phyloP scores from a whole-genome alignment of 1,284 basidiomycete genomes.

The Ustilago nuda region DNA sequence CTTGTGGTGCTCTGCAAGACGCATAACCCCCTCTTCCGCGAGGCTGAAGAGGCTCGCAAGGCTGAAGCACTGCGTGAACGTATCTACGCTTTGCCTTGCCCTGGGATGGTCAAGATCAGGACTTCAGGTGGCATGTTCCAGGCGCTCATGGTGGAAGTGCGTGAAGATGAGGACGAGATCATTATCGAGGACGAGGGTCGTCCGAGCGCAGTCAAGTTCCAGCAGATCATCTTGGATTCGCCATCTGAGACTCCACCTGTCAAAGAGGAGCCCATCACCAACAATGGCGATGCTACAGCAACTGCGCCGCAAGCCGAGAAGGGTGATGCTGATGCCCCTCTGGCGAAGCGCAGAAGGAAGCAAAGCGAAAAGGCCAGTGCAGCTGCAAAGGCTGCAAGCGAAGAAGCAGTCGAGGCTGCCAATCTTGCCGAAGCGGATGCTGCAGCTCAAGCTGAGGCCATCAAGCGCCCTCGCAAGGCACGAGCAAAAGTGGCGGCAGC shows the following conservation, averaged over 20 bases:
- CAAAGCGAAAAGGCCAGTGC: constrained; percentile 35
- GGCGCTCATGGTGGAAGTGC: constrained; percentile 43
- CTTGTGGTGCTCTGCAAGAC: constrained; percentile 64
- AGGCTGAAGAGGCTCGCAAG: constrained; percentile 50
- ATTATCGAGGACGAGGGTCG: constrained; percentile 51
- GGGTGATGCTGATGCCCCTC: constrained; percentile 8
- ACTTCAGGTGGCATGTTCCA: constrained; percentile 54
- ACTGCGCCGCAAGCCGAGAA: neutral
- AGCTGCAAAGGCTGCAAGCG: constrained; percentile 24
- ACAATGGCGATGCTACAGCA: neutral
- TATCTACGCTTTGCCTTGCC: constrained; percentile 36
- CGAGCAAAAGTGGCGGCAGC: constrained; percentile 7
- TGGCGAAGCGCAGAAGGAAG: constrained; percentile 37
- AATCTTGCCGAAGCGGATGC: constrained; percentile 9
- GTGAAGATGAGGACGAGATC: constrained; percentile 45
- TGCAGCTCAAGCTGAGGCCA: neutral
- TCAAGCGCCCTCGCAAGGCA: constrained; percentile 21
- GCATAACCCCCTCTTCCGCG: constrained; percentile 64
- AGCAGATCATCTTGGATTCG: constrained; percentile 40
- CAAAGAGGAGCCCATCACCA: constrained; percentile 16
- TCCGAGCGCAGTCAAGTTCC: constrained; percentile 46
- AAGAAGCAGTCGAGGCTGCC: constrained; percentile 30
- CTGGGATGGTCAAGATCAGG: constrained; percentile 49
- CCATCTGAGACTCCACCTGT: constrained; percentile 7
- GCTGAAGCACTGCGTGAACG: constrained; percentile 46